Percentiles rank a stretch among this genome's conserved stretches.
Evolutionary conservation across 495 filamentous ascomycete genomes (phyloP).

Genomic region (Mycothermus thermophilus): DNA sequence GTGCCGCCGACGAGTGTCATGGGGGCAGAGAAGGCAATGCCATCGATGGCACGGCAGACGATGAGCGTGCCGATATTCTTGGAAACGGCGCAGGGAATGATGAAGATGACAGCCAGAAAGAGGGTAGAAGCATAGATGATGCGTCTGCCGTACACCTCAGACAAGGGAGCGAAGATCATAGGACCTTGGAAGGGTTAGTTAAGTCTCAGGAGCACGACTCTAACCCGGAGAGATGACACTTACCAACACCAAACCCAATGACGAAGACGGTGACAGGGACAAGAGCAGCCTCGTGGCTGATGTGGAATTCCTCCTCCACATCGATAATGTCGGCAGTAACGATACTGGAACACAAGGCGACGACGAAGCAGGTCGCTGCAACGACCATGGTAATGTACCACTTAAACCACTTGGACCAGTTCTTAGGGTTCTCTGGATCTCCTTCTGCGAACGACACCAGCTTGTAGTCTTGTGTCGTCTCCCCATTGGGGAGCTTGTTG

Average conservation of each 20-base stretch:
- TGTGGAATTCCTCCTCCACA: conserved; percentile 44
- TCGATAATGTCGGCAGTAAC: conserved; percentile 55
- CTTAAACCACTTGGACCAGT: conserved; percentile 49
- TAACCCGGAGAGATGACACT: conserved; percentile 3
- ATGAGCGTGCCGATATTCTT: conserved; percentile 62
- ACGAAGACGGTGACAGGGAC: conserved; percentile 62
- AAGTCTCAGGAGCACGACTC: not conserved
- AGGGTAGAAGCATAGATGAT: conserved; percentile 54
- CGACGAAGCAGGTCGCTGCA: conserved; percentile 48
- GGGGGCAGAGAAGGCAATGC: conserved; percentile 69
- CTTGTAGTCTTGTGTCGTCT: conserved; percentile 36
- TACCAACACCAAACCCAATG: conserved; percentile 61
- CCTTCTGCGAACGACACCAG: conserved; percentile 55
- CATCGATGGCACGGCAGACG: conserved; percentile 58
- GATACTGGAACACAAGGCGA: conserved; percentile 49
- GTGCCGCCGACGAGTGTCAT: conserved; percentile 76
- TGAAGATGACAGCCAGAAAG: conserved; percentile 54
- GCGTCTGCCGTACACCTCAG: conserved; percentile 54
- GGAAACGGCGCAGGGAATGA: conserved; percentile 63
- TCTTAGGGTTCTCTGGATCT: conserved; percentile 57
- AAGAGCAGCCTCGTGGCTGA: conserved; percentile 52
- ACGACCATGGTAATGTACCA: conserved; percentile 60
- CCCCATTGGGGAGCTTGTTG: conserved; percentile 5
- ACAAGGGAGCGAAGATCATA: conserved; percentile 70
- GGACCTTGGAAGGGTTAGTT: conserved; percentile 24